Evolutionary conservation across 306 rosid species (phyloP), one percentile per base, ranked within the genome.

Genomic region (Cicer judaicum): DNA sequence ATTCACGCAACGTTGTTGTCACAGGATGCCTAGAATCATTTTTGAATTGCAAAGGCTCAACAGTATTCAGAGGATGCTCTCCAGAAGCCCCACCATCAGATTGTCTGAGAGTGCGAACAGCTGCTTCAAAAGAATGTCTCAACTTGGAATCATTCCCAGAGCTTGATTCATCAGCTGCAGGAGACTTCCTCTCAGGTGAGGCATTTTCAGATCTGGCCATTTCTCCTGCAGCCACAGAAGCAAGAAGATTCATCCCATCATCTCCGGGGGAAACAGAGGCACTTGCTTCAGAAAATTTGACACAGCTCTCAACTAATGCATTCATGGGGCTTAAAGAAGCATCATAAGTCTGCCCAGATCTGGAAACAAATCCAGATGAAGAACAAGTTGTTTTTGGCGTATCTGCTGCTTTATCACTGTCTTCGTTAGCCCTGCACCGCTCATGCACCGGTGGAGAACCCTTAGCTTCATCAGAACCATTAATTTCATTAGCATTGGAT

Each of bases 201-300:
- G 78, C 87, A 72, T 74, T 70, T 61, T 72, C 89, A 63, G 97
- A 91, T 85, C 90, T 86, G 14, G 92, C 84, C 49, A 90, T 89
- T 78, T 87, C 97, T 34, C 88, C 96, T 8, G 97, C 95, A 46
- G 96, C 98, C 62, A 93, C 98, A 74, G 88, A 82, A 54, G 97
- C 98, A 13, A 90, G 97, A 49, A 93, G 81, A 81, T 90, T 89
- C 92, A 91, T 93, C 21, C 98, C 98, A 76, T 93, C 91, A 77
- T 93, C 93, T 24, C 81, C 90, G 69, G 77, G 82, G 21, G 93
- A 86, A 38, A 78, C 75, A 70, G 87, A 76, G 65, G 84, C 65
- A 79, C 72, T 88, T 21, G 87, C 84, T 84, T 91, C 93, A 34
- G 98, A 89, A 82, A 78, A 75, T 77, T 89, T 89, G 9, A 79